Conservation (phyloP, 768 basidiomycete species). For the Lactarius sanguifluus region DNA sequence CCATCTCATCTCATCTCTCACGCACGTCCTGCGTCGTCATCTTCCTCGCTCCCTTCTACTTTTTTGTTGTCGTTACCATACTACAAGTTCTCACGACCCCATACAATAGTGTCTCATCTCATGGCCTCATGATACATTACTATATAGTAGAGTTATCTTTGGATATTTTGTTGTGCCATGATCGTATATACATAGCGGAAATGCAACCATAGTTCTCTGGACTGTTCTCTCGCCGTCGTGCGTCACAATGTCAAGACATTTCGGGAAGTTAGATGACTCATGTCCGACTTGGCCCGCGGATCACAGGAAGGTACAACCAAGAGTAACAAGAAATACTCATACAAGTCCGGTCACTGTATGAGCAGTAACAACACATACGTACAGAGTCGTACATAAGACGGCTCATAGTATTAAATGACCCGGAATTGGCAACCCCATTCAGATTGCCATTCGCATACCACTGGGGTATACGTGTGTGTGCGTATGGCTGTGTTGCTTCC, state of each 20-base stretch:
- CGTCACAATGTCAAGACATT: not conserved
- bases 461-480: not conserved
- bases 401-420: not conserved
- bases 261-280: not conserved
- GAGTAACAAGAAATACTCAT: not conserved
- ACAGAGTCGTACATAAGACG: not conserved
- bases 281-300: not conserved
- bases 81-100: not conserved
- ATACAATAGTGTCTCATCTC: not conserved
- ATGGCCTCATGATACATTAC: not conserved
- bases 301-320: not conserved
- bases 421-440: not conserved
- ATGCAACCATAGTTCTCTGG: not conserved
- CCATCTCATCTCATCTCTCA: not conserved
- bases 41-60: not conserved
- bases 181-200: not conserved
- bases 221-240: not conserved
- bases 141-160: not conserved
- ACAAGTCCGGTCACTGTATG: not conserved
- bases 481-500: not conserved
- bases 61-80: not conserved
- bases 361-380: not conserved
- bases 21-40: not conserved
- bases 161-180: not conserved
- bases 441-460: not conserved